Evolutionary conservation across 225 moss, liverwort and hornwort genomes (phyloP).

Genomic region (Bryum argenteum): DNA sequence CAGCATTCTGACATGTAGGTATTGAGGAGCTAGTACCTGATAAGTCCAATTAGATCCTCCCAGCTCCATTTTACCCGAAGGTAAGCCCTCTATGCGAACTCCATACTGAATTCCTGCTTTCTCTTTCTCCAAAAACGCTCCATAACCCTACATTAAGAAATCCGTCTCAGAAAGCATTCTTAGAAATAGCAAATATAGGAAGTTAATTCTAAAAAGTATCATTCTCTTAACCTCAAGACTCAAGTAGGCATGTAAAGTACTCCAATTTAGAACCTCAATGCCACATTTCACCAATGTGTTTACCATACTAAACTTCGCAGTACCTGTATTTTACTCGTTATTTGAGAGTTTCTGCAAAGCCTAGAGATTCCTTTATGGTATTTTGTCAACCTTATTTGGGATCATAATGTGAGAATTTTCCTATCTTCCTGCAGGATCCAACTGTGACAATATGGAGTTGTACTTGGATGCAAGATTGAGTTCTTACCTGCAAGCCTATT

Average conservation of each 20-base stretch:
- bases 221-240: neutral
- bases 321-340: no score
- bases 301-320: no score
- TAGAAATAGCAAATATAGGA: neutral
- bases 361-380: no score
- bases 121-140: slow-evolving; percentile 72
- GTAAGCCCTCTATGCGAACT: slow-evolving; percentile 47
- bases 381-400: no score
- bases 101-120: slow-evolving; percentile 58
- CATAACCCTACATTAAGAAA: slow-evolving; percentile 45
- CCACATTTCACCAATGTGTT: no score
- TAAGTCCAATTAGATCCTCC: slow-evolving; percentile 55
- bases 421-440: no score
- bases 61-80: slow-evolving; percentile 44
- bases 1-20: neutral
- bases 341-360: no score
- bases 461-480: neutral
- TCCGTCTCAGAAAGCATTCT: neutral
- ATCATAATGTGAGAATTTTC: no score
- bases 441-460: neutral
- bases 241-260: neutral
- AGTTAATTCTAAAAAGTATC: neutral
- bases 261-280: neutral
- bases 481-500: slow-evolving; percentile 56
- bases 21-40: slow-evolving; percentile 50